Conservation (phyloP, 2,329 filamentous ascomycete species). For the Aspergillus ruber region DNA sequence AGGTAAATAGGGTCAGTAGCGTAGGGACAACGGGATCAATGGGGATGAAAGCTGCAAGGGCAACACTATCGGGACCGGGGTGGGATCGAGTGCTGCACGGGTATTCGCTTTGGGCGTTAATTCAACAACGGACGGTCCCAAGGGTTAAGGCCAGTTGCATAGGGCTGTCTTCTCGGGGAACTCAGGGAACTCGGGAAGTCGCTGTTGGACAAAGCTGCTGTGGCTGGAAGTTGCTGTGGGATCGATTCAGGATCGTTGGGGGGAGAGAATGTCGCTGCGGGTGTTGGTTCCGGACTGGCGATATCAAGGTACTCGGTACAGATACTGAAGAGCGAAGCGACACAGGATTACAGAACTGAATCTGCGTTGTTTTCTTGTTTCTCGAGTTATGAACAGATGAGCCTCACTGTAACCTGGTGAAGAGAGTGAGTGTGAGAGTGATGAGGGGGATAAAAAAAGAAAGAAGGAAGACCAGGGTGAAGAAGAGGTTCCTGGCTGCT, state of each 20-base stretch:
- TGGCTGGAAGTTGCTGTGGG: background rate
- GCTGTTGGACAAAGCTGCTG: background rate
- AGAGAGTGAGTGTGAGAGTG: background rate
- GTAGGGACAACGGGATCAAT: background rate
- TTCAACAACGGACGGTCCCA: background rate
- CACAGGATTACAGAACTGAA: background rate
- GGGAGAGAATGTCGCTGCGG: background rate
- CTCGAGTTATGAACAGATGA: background rate
- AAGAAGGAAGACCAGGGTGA: background rate
- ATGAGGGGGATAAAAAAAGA: background rate
- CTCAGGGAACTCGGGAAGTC: background rate
- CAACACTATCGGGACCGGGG: slow-evolving; percentile 3
- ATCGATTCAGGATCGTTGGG: background rate
- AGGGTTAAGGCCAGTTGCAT: background rate
- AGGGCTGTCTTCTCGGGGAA: background rate
- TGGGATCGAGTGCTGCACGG: slow-evolving; percentile 1
- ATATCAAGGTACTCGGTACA: background rate
- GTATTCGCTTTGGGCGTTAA: background rate
- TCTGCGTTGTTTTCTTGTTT: background rate
- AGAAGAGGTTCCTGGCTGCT: no score
- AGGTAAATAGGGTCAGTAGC: slow-evolving; percentile 1
- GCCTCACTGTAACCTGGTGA: no score
- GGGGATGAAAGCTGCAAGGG: slow-evolving; percentile 8
- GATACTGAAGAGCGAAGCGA: background rate
- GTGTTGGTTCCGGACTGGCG: background rate